Percentiles rank a stretch among this genome's conserved stretches.
Evolutionary conservation across 441 rosid species (phyloP).

Genomic region (Rhodomyrtus psidioides): DNA sequence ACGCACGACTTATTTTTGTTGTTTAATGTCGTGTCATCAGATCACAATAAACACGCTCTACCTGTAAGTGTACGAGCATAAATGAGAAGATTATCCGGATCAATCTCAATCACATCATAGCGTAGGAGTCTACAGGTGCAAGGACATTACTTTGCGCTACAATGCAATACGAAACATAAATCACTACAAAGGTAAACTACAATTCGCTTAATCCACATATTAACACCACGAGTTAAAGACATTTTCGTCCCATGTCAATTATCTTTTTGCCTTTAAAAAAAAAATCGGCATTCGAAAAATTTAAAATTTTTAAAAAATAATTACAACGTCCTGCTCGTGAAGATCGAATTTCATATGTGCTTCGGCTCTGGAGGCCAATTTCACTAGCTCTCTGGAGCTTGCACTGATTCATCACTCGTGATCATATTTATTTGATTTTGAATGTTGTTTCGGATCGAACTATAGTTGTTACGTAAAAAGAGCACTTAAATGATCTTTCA

Average conservation of each 20-base stretch:
- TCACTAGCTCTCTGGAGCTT: neutral
- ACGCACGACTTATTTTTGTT: neutral
- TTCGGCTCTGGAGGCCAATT: neutral
- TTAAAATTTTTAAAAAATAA: too few species aligned
- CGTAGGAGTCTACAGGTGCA: too few species aligned
- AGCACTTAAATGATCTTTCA: too few species aligned
- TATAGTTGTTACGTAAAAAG: neutral
- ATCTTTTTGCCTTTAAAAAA: neutral
- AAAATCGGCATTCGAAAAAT: too few species aligned
- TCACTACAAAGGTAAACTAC: neutral
- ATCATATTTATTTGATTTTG: neutral
- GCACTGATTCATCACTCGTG: neutral
- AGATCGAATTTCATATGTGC: fast-evolving
- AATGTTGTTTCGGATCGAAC: fast-evolving
- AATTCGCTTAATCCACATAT: fast-evolving
- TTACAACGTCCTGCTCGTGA: too few species aligned
- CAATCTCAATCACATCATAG: too few species aligned
- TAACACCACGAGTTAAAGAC: neutral
- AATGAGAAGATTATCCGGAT: too few species aligned
- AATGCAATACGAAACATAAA: neutral
- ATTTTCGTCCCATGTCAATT: fast-evolving
- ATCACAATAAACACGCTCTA: neutral
- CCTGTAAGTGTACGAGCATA: too few species aligned
- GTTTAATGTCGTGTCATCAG: neutral
- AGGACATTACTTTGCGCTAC: fast-evolving